Conservation (phyloP, 1,284 basidiomycete species). For the Rhodotorula sp. region DNA sequence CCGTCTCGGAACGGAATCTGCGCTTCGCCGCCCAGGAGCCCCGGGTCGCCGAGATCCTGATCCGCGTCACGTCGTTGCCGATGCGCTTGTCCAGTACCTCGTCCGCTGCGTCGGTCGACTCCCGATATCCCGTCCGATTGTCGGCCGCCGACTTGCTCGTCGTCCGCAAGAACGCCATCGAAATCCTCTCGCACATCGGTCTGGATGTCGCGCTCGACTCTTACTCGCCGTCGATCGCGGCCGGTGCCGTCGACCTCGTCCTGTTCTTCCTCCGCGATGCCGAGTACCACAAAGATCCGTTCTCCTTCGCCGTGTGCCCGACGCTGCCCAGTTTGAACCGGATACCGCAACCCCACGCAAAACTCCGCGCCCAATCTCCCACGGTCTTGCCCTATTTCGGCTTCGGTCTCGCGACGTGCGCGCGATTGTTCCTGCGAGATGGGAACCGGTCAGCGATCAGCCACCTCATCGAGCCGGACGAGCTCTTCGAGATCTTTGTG, state of each 20-base stretch:
- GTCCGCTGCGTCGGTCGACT: neutral
- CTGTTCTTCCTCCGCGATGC: constrained; percentile 40
- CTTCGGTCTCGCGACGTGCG: constrained; percentile 77
- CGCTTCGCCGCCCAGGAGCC: constrained; percentile 65
- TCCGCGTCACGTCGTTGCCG: constrained; percentile 58
- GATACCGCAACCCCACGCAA: constrained; percentile 3
- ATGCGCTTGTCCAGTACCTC: constrained; percentile 47
- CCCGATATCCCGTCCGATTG: constrained; percentile 52
- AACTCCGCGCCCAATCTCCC: neutral
- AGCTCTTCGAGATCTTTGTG: constrained; percentile 52
- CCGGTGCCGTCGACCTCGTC: constrained; percentile 24
- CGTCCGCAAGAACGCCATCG: constrained; percentile 35
- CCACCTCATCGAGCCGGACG: constrained; percentile 61
- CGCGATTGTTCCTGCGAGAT: constrained; percentile 71
- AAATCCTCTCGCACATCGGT: constrained; percentile 28
- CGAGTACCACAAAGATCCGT: constrained; percentile 19
- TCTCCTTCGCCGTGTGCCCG: constrained; percentile 29
- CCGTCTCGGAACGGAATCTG: constrained; percentile 69
- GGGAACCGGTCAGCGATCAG: constrained; percentile 73
- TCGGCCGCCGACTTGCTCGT: constrained; percentile 60
- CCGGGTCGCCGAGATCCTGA: constrained; percentile 64
- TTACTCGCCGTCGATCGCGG: neutral
- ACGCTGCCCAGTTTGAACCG: constrained; percentile 3
- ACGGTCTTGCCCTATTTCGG: constrained; percentile 62
- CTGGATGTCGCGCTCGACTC: constrained; percentile 26